phyloP scores from a whole-genome alignment of 2,329 filamentous ascomycete species.

The Cladosporium phlei region DNA sequence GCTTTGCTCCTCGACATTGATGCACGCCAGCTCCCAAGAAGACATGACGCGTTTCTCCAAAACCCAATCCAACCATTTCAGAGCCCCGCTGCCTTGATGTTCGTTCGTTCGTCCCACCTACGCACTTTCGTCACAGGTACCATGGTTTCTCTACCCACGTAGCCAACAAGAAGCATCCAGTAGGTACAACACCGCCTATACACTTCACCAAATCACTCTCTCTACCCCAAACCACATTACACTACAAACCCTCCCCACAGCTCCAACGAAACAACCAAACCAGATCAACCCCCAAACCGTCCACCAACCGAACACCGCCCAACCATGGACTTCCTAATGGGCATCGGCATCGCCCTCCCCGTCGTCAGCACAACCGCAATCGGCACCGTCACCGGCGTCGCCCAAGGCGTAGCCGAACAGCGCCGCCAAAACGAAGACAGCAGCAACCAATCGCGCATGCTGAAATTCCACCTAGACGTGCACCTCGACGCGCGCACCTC shows the following conservation, averaged over 20 bases:
- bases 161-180: too few relatives aligned
- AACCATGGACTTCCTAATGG: constrained; percentile 27
- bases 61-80: too few relatives aligned
- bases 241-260: neutral
- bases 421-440: constrained; percentile 48
- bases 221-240: too few relatives aligned
- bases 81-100: too few relatives aligned
- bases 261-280: neutral
- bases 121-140: too few relatives aligned
- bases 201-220: too few relatives aligned
- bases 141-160: too few relatives aligned
- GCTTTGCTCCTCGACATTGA: too few relatives aligned
- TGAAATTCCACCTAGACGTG: constrained; percentile 48
- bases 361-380: constrained; percentile 39
- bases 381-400: constrained; percentile 47
- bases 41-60: too few relatives aligned
- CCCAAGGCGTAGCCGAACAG: constrained; percentile 47
- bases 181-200: neutral
- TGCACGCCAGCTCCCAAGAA: too few relatives aligned
- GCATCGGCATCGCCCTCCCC: constrained; percentile 31
- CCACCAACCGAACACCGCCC: too few relatives aligned
- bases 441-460: constrained; percentile 46
- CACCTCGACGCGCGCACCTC: constrained; percentile 34
- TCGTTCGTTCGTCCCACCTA: too few relatives aligned
- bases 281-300: neutral